Base-by-base conservation (phyloP, 345 rosid genomes). In the Aquilaria malaccensis region DNA sequence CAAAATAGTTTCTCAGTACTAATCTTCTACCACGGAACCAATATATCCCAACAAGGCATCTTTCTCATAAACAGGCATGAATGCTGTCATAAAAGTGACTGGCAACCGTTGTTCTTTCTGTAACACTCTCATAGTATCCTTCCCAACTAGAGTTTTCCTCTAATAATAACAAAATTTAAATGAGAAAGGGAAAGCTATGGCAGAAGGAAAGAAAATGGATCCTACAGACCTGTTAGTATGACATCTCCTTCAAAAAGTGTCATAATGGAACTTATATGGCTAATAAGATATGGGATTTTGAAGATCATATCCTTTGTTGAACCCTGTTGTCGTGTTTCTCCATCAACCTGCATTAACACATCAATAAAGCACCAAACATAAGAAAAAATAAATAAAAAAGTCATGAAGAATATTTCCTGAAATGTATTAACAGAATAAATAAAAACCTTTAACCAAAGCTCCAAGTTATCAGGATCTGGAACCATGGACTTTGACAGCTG, bases 191-290 rank as follows among this genome's bases (percentile, higher is more conserved):
- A 37, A 37, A 9, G 22, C 22, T 22, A 22, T 37, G 43, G 3
- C 43, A 37, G 5, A 3, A 37, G 43, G 7, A 37, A 37, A 0
- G 43, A 37, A 37, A 37, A 37, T 37, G 7, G 7, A 2, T 4
- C 43, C 7, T 37, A 9, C 43, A 37, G 43, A 89, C 96, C 97
- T 75, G 97, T 94, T 69, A 87, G 70, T 64, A 94, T 90, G 54
- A 85, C 83, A 77, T 93, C 96, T 74, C 95, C 97, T 80, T 85
- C 81, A 65, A 81, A 77, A 68, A 90, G 91, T 30, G 96, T 88
- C 99, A 90, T 86, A 37, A 90, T 80, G 29, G 93, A 84, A 70
- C 95, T 88, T 61, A 88, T 94, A 81, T 90, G 87, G 75, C 97
- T 90, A 58, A 90, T 78, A 70, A 90, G 89, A 77, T 76, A 80